A percentile compares a stretch with the other conserved stretches of the same genome.
Evolutionary conservation across 2,329 filamentous ascomycete species (phyloP).

Genomic region (Monilinia vaccinii-corymbosi): DNA sequence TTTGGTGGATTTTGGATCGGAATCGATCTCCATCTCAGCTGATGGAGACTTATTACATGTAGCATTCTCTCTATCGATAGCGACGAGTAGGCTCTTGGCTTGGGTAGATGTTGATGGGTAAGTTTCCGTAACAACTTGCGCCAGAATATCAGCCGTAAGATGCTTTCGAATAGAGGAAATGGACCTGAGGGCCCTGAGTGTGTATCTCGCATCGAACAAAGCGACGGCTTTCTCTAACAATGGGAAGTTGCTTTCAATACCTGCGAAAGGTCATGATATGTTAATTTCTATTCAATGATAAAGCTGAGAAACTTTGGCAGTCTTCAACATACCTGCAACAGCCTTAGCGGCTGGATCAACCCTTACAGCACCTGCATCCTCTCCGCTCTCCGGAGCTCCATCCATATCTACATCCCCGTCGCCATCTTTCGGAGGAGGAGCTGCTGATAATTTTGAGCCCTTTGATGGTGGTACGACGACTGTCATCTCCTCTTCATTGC

Average conservation of each 20-base stretch:
- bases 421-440: slow-evolving; percentile 46
- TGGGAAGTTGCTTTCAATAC: slow-evolving; percentile 90
- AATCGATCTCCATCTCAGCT: slow-evolving; percentile 67
- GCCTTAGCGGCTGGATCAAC: slow-evolving; percentile 53
- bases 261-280: slow-evolving; percentile 38
- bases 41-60: slow-evolving; percentile 48
- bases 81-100: slow-evolving; percentile 60
- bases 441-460: slow-evolving; percentile 47
- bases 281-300: slow-evolving; percentile 12
- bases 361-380: slow-evolving; percentile 38
- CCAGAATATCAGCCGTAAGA: slow-evolving; percentile 71
- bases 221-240: slow-evolving; percentile 86
- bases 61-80: slow-evolving; percentile 58
- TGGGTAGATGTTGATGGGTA: slow-evolving; percentile 56
- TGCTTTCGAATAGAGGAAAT: slow-evolving; percentile 94
- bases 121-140: slow-evolving; percentile 71
- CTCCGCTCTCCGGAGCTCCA: slow-evolving; percentile 33
- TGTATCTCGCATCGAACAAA: slow-evolving; percentile 91
- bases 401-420: slow-evolving; percentile 68
- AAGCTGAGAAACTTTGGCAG: background rate
- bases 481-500: slow-evolving; percentile 65
- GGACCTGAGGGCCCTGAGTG: slow-evolving; percentile 84
- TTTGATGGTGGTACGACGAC: slow-evolving; percentile 71
- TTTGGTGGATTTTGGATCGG: slow-evolving; percentile 49
- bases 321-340: slow-evolving; percentile 44